Evolutionary conservation across 768 basidiomycete species (phyloP).

Genomic region (Podaxis sp.): DNA sequence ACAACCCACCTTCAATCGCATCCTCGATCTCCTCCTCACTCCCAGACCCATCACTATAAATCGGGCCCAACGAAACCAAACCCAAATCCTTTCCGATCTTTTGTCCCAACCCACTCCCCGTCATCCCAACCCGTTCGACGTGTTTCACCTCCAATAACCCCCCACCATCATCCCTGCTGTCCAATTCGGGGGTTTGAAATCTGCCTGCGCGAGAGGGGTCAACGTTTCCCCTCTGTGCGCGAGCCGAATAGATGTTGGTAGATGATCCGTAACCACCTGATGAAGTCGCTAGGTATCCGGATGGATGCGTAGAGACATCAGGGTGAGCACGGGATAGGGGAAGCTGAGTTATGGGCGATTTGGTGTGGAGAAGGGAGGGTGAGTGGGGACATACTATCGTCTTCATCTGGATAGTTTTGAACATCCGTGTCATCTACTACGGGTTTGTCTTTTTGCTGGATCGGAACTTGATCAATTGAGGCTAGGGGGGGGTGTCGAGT

Average conservation of each 20-base stretch:
- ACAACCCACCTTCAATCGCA: neutral
- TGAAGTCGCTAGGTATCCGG: neutral
- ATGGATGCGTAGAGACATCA: neutral
- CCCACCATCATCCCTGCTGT: neutral
- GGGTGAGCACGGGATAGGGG: too few relatives aligned
- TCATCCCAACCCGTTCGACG: neutral
- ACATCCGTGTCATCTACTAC: neutral
- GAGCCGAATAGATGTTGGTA: neutral
- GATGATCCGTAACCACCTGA: constrained; percentile 1
- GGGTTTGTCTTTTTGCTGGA: neutral
- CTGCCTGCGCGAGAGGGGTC: neutral
- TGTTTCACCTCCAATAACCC: neutral
- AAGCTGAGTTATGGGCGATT: neutral
- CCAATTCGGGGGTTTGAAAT: neutral
- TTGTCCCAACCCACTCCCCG: too few relatives aligned
- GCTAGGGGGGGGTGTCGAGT: neutral
- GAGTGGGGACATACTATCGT: neutral
- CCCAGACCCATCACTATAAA: neutral
- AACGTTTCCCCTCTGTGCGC: neutral
- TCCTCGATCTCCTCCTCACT: neutral
- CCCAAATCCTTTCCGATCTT: too few relatives aligned
- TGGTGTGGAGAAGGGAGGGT: neutral
- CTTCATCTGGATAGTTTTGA: neutral
- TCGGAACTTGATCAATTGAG: neutral
- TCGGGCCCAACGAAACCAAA: neutral